A percentile compares a stretch with the other conserved stretches of the same genome.
Conservation (phyloP, 805 yeast species). For the Metschnikowia similis region DNA sequence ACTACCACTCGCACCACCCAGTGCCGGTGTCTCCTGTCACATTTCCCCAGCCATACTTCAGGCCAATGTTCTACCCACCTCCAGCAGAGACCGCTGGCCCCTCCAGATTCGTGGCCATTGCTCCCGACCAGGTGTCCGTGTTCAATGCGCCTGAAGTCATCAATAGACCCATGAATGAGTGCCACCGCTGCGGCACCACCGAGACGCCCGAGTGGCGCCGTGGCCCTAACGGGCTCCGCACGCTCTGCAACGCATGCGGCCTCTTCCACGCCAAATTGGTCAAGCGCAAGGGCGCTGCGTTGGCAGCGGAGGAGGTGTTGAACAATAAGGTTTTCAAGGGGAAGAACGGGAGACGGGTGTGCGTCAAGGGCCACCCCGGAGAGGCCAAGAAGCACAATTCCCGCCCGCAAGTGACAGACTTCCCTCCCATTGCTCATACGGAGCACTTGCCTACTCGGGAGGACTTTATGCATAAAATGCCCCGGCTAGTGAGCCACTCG, state of each 20-base stretch:
- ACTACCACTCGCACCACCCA: constrained; percentile 4
- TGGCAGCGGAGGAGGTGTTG: constrained; percentile 36
- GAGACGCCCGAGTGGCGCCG: constrained; percentile 45
- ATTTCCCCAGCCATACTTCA: constrained; percentile 4
- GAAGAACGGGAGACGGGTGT: constrained; percentile 40
- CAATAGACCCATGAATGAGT: constrained; percentile 28
- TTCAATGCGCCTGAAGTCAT: constrained; percentile 14
- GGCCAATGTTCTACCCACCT: constrained; percentile 4
- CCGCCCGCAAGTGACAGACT: constrained; percentile 7
- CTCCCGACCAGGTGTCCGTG: constrained; percentile 1
- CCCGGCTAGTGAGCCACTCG: neutral
- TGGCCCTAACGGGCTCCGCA: constrained; percentile 44
- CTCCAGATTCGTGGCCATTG: neutral
- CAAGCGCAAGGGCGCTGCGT: constrained; percentile 26
- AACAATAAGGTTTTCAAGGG: constrained; percentile 42
- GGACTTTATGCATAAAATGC: neutral
- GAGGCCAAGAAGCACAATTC: constrained; percentile 2
- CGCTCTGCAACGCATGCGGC: constrained; percentile 43
- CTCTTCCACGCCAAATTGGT: constrained; percentile 40
- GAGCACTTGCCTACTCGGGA: neutral
- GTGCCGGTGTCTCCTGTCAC: constrained; percentile 3
- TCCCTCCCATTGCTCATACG: constrained; percentile 9
- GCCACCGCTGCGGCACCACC: constrained; percentile 44
- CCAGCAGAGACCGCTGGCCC: neutral
- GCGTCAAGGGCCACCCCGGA: constrained; percentile 24